phyloP scores from a whole-genome alignment of 257 asterid genomes.

The Penstemon barbatus region DNA sequence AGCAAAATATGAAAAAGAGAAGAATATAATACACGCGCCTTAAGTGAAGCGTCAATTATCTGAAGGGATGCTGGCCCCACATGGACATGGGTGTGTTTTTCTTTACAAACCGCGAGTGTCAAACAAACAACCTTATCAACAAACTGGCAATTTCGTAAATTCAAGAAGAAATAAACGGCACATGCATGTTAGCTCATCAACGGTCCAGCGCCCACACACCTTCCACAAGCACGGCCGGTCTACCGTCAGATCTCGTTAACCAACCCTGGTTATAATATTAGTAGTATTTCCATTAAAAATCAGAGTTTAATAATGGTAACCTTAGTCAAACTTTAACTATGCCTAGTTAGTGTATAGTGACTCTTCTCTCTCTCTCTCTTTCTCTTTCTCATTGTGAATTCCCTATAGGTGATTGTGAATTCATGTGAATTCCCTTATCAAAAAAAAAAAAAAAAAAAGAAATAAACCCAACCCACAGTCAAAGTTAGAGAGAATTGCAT shows the following conservation, averaged over 20 bases:
- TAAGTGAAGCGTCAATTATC: too few species aligned
- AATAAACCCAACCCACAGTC: too few species aligned
- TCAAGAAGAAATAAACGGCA: conserved; percentile 25
- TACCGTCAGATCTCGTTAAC: conserved; percentile 30
- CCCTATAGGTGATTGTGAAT: too few species aligned
- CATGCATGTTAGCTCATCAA: conserved; percentile 35
- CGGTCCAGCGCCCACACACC: conserved; percentile 32
- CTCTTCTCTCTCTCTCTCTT: conserved; percentile 1
- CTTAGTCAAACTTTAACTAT: conserved; percentile 30
- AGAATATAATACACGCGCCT: too few species aligned
- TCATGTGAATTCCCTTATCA: too few species aligned
- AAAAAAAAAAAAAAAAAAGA: too few species aligned
- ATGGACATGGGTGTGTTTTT: conserved; percentile 24
- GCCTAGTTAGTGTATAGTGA: conserved; percentile 31
- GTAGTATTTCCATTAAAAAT: too few species aligned
- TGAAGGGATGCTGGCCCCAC: too few species aligned
- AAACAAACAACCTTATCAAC: conserved; percentile 31
- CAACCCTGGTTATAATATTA: background rate
- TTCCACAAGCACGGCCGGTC: background rate
- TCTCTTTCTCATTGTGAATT: too few species aligned
- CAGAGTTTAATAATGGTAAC: conserved; percentile 6
- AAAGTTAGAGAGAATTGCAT: too few species aligned
- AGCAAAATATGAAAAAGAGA: too few species aligned
- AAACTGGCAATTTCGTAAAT: conserved; percentile 21
- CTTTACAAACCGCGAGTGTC: conserved; percentile 21